Base-by-base conservation (phyloP, 2,329 filamentous ascomycete genomes). In the Neobulgaria alba region DNA sequence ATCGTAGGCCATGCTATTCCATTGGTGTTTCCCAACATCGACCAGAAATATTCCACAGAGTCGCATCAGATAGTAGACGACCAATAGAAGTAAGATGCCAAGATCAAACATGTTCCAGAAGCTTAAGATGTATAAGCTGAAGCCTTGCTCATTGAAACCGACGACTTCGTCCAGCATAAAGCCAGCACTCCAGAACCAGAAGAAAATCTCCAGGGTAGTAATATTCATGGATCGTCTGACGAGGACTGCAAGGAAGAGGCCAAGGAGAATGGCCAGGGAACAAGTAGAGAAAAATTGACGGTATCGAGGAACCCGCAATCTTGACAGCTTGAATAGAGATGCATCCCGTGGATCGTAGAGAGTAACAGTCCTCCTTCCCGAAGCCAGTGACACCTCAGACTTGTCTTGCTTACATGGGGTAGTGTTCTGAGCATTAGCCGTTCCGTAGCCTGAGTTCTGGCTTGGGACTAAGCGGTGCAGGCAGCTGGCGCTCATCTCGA, bases 81-180 rank as follows among this genome's bases (percentile, higher is more conserved):
- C 79, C 53, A 95, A 77, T 46, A 95, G 68, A 17, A 94, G 66
- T 38, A 95, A 66, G 39, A 95, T 95, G 7, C 89, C 89, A 29
- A 95, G 68, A 58, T 95, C 90, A 61, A 95, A 95, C 29, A 89
- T 78, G 61, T 95, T 95, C 90, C 90, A 95, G 61, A 95, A 92
- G 60, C 87, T 94, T 79, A 95, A 90, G 56, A 95, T 86, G 64
- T 95, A 96, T 20, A 96, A 75, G 29, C 88, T 89, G 60, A 95
- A 95, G 2, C 90, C 90, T 63, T 95, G 88, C 61, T 96, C 90
- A 51, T 89, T 95, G 69, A 95, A 95, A 9, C 89, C 89, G 14
- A 95, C 88, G 16, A 96, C 75, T 63, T 95, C 90, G 56, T 95
- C 90, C 21, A 95, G 76, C 87, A 95, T 94, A 62, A 93, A 95